Percentiles rank a stretch among this genome's conserved stretches.
Conservation (phyloP, 1,139 yeast species). For the Magnusiomyces tetraspermus region DNA sequence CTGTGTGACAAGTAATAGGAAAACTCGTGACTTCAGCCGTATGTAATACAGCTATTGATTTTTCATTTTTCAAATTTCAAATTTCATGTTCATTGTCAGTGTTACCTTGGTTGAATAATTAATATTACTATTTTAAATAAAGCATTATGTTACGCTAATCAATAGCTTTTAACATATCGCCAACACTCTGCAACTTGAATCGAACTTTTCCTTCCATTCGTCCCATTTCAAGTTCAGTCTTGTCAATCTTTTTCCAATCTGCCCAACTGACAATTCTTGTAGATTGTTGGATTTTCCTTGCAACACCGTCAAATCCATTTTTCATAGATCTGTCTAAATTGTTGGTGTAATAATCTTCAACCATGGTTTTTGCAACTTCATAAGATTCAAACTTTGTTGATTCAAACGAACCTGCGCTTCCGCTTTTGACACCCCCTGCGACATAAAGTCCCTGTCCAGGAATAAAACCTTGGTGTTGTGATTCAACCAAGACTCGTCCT, state of each 20-base stretch:
- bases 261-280: conserved; percentile 48
- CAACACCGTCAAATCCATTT: conserved; percentile 33
- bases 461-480: not conserved
- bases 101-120: not conserved
- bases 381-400: conserved; percentile 81
- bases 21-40: too few relatives aligned
- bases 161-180: too few relatives aligned
- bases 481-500: conserved; percentile 64
- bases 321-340: conserved; percentile 17
- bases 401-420: too few relatives aligned
- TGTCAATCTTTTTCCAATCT: conserved; percentile 59
- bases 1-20: too few relatives aligned
- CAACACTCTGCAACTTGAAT: conserved; percentile 43
- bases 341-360: too few relatives aligned
- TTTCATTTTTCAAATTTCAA: too few relatives aligned
- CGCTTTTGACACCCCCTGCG: not conserved
- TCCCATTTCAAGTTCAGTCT: conserved; percentile 46
- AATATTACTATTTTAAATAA: too few relatives aligned
- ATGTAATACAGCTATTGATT: too few relatives aligned
- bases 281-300: conserved; percentile 23
- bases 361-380: conserved; percentile 51
- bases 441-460: too few relatives aligned
- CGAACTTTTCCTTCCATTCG: conserved; percentile 42
- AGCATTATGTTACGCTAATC: not conserved
- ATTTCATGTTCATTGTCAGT: too few relatives aligned